phyloP scores from a whole-genome alignment of 352 stramenopile genomes.

The Phytophthora crassamura region DNA sequence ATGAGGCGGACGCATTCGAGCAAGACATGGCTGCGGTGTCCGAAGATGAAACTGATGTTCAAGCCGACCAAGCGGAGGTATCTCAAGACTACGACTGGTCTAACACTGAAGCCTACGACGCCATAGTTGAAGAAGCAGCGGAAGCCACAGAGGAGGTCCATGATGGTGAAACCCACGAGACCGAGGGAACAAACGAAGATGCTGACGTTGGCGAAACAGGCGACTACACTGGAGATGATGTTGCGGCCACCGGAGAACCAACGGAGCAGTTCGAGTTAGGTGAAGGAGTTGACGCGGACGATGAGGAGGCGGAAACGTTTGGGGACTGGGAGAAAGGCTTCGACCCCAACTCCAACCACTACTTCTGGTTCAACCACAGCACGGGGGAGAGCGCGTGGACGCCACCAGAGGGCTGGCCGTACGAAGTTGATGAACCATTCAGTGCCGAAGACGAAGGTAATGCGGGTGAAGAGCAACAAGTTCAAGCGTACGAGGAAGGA shows the following conservation, averaged over 20 bases:
- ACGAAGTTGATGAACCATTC: conserved; percentile 70
- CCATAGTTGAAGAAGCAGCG: conserved; percentile 17
- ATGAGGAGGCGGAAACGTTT: conserved; percentile 81
- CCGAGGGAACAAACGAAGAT: conserved; percentile 23
- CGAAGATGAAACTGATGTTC: conserved; percentile 19
- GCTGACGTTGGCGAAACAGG: conserved; percentile 12
- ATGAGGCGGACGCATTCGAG: conserved; percentile 22
- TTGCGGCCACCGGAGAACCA: conserved; percentile 1
- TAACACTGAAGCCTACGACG: neutral
- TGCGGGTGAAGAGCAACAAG: conserved; percentile 24
- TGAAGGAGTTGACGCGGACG: conserved; percentile 62
- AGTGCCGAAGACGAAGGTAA: conserved; percentile 42
- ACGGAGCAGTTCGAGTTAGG: conserved; percentile 38
- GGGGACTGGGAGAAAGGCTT: conserved; percentile 90
- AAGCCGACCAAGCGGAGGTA: conserved; percentile 3
- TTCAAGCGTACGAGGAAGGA: conserved; percentile 14
- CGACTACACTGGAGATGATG: neutral
- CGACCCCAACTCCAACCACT: conserved; percentile 81
- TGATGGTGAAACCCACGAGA: conserved; percentile 6
- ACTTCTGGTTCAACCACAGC: conserved; percentile 91
- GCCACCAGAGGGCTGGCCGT: conserved; percentile 78
- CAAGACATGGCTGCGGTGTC: conserved; percentile 29
- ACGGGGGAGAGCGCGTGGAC: conserved; percentile 85
- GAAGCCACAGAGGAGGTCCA: conserved; percentile 2
- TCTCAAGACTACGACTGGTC: conserved; percentile 15